Evolutionary conservation across 306 rosid species (phyloP).

Genomic region (Lithocarpus polystachyus): DNA sequence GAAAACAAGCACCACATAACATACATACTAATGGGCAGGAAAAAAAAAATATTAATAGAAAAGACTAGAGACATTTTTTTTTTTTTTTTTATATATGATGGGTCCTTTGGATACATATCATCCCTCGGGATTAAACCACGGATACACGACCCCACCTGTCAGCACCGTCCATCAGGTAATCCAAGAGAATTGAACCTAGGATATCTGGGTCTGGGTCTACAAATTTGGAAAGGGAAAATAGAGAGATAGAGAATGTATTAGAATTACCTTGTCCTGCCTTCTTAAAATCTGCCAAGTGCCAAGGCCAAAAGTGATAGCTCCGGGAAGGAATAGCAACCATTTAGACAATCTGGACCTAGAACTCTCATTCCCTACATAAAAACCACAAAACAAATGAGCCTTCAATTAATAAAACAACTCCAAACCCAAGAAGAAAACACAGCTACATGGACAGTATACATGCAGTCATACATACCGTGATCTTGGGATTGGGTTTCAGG

Average conservation of each 20-base stretch:
- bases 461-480: conserved; percentile 49
- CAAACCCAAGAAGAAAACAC: too few relatives aligned
- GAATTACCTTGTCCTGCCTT: conserved; percentile 76
- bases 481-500: conserved; percentile 42
- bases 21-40: neutral
- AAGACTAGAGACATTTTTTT: neutral
- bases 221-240: too few relatives aligned
- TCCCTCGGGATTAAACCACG: too few relatives aligned
- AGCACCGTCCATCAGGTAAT: too few relatives aligned
- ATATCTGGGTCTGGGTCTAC: too few relatives aligned
- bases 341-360: conserved; percentile 51
- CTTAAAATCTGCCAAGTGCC: conserved; percentile 95
- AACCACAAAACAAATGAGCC: neutral
- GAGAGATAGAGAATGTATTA: too few relatives aligned
- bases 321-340: conserved; percentile 82
- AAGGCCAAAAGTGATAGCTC: conserved; percentile 89
- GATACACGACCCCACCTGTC: too few relatives aligned
- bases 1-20: neutral
- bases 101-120: too few relatives aligned
- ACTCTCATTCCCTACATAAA: conserved; percentile 35
- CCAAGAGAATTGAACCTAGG: too few relatives aligned
- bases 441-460: neutral
- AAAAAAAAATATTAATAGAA: neutral
- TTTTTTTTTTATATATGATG: too few relatives aligned
- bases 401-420: neutral